Base-by-base conservation (phyloP, 2,329 filamentous ascomycete species). In the Penicillium sp. region DNA sequence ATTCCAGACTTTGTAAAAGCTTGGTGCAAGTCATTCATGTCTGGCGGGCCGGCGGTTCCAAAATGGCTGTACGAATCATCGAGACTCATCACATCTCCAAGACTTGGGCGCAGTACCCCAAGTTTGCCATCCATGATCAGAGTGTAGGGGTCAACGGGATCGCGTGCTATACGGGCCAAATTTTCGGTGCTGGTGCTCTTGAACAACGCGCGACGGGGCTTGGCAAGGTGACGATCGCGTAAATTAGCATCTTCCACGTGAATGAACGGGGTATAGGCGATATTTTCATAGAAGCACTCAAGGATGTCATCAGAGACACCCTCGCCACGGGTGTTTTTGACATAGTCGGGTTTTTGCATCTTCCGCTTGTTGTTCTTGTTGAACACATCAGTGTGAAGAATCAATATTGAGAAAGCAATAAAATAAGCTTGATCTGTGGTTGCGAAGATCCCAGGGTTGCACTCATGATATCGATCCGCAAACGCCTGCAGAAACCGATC, bases 321-420 rank as follows among this genome's bases (percentile, higher is more conserved):
- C 71, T 98, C 93, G 3, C 90, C 92, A 22, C 87, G 87, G 0
- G 93, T 96, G 72, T 98, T 98, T 75, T 96, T 97, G 65, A 98
- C 83, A 75, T 99, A 99, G 69, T 98, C 95, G 0, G 84, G 79
- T 71, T 96, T 96, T 70, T 96, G 92, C 95, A 99, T 99, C 76
- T 99, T 99, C 74, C 95, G 86, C 78, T 98, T 98, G 79, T 98
- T 98, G 79, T 98, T 99, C 77, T 96, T 96, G 81, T 99, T 99
- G 85, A 98, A 98, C n/a, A 96, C 91, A 71, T 99, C 95, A 0
- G 95, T 98, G 68, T 99, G 95, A 33, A 99, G 81, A 65, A 99
- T 97, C 58, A 99, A 84, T 55, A 99, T 86, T 2, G 93, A 98
- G 71, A 99, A 99, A 16, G 93, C 92, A 62, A 98, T 93, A 68